phyloP scores from a whole-genome alignment of 2,329 filamentous ascomycete species.

The Colletotrichum karsti region DNA sequence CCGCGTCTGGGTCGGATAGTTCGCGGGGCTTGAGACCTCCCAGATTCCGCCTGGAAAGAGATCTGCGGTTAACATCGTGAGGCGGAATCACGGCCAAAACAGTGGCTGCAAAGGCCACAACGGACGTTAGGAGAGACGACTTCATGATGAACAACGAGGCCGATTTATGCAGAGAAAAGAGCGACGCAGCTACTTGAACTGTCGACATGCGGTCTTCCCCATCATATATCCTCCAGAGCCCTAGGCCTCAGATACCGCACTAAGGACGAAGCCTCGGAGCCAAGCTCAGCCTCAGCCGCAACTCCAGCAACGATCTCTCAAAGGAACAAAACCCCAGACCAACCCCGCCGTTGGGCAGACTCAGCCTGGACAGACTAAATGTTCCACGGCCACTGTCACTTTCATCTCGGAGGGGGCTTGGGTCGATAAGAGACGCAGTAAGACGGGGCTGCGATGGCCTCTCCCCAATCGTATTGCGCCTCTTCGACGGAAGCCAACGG shows the following conservation, averaged over 20 bases:
- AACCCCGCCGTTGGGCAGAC: background rate
- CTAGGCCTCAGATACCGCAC: background rate
- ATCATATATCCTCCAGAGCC: too few species aligned
- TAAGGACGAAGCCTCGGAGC: background rate
- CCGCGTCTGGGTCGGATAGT: background rate
- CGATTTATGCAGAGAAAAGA: too few species aligned
- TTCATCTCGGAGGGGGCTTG: background rate
- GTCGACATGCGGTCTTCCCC: too few species aligned
- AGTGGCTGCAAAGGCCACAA: background rate
- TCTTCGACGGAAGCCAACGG: background rate
- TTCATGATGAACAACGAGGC: conserved; percentile 5
- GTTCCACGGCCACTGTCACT: background rate
- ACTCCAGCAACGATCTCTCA: background rate
- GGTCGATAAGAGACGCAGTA: background rate
- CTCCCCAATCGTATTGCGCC: background rate
- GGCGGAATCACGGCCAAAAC: background rate
- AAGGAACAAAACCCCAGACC: background rate
- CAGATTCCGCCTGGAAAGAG: background rate
- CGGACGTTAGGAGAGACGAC: background rate
- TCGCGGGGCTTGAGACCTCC: background rate
- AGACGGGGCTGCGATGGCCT: background rate
- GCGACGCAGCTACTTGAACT: too few species aligned
- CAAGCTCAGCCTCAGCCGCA: background rate
- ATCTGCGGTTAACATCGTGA: background rate
- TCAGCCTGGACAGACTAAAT: background rate